These are phyloP conservation scores for Artemisia argyi DNA, from an alignment of 129 eudicot genomes.

Conservation along the genomic window DNA sequence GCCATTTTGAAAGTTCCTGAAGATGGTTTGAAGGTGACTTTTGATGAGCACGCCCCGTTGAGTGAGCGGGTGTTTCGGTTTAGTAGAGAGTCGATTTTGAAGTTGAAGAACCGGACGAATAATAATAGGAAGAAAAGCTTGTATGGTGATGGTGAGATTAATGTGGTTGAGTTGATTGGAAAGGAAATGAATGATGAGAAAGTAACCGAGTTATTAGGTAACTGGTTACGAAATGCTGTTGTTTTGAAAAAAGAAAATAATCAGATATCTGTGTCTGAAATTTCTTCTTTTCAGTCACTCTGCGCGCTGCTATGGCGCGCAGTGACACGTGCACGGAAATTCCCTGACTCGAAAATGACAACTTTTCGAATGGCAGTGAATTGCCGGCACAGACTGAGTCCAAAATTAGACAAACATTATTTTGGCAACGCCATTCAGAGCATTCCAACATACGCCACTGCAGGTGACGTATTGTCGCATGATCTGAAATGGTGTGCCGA, in stretches of 20 bases:
- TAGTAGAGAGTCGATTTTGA: conserved; percentile 57
- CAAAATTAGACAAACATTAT: conserved; percentile 54
- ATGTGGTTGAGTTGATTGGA: conserved; percentile 50
- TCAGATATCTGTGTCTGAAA: conserved; percentile 21
- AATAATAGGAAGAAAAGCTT: conserved; percentile 25
- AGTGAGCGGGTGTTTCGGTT: conserved; percentile 70
- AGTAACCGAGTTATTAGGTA: conserved; percentile 24
- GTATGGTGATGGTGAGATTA: conserved; percentile 26
- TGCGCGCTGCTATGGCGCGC: conserved; percentile 75
- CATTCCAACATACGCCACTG: conserved; percentile 62
- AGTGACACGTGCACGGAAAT: conserved; percentile 76
- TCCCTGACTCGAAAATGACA: conserved; percentile 48
- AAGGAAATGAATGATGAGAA: conserved; percentile 52
- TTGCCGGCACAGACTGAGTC: conserved; percentile 73
- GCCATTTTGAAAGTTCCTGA: conserved; percentile 51
- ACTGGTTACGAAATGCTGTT: conserved; percentile 34
- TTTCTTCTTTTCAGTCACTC: conserved; percentile 77
- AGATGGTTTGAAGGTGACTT: conserved; percentile 60
- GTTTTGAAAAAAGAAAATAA: conserved; percentile 7
- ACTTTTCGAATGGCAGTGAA: conserved; percentile 88
- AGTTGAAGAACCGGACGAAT: conserved; percentile 46
- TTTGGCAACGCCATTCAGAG: conserved; percentile 88
- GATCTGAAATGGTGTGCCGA: conserved; percentile 80
- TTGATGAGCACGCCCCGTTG: conserved; percentile 49
- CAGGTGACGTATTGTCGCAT: conserved; percentile 53